These are phyloP conservation scores for Copromyces sp. DNA, from an alignment of 495 filamentous ascomycete genomes.

Conservation along the genomic window DNA sequence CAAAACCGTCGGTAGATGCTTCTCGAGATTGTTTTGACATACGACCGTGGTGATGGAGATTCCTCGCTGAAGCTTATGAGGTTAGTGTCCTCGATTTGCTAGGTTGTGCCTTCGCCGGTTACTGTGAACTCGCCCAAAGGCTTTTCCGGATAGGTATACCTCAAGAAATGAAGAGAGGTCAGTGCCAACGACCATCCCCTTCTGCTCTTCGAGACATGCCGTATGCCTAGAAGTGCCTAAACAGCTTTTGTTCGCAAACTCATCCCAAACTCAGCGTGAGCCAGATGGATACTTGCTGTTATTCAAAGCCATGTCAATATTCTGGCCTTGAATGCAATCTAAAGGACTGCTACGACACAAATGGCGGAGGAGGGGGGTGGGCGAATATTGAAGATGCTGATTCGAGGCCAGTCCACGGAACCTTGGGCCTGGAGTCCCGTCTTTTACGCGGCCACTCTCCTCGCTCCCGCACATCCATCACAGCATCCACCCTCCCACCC, in stretches of 20 bases:
- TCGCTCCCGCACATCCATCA: background rate
- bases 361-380: background rate
- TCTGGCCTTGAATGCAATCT: background rate
- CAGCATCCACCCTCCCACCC: background rate
- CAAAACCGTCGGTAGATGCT: background rate
- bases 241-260: background rate
- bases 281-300: background rate
- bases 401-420: background rate
- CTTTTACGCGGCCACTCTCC: background rate
- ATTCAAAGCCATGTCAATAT: background rate
- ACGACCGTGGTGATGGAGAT: background rate
- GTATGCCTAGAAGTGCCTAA: background rate
- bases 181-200: background rate
- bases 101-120: background rate
- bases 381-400: background rate
- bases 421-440: background rate
- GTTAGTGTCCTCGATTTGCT: background rate
- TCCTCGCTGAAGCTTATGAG: background rate
- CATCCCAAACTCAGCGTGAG: background rate
- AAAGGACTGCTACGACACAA: background rate
- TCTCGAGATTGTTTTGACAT: background rate
- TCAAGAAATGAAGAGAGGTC: background rate
- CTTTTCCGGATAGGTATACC: background rate
- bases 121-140: background rate
- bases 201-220: background rate